Percentiles rank a stretch among this genome's conserved stretches.
Conservation (phyloP, 768 basidiomycete species). For the Mycena venus region DNA sequence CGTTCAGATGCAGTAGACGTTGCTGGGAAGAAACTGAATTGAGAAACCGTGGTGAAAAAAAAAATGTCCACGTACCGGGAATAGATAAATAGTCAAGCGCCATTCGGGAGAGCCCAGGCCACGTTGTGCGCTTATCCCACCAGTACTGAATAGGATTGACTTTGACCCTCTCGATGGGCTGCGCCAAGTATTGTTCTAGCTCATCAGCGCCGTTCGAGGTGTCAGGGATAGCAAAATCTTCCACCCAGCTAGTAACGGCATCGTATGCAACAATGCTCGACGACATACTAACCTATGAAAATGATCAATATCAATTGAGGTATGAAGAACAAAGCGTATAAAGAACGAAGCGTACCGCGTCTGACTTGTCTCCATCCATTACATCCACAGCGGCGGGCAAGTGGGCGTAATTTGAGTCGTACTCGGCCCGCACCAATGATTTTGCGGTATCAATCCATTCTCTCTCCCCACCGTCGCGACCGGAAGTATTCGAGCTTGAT, state of each 20-base stretch:
- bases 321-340: too few relatives aligned
- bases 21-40: constrained; percentile 1
- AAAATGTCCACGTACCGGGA: constrained; percentile 22
- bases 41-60: too few relatives aligned
- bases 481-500: constrained; percentile 13
- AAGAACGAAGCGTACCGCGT: not conserved
- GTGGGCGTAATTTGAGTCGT: not conserved
- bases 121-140: not conserved
- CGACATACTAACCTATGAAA: not conserved
- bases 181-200: not conserved
- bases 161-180: not conserved
- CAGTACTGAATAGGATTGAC: not conserved
- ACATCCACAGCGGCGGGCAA: not conserved
- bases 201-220: not conserved
- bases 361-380: not conserved
- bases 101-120: not conserved
- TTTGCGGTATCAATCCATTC: not conserved
- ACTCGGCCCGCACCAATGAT: not conserved
- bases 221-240: not conserved
- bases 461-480: not conserved
- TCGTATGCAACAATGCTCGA: not conserved
- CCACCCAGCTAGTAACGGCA: not conserved
- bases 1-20: constrained; percentile 27
- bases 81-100: not conserved
- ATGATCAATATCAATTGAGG: not conserved